Evolutionary conservation across 2,329 filamentous ascomycete species (phyloP).

Genomic region (Trichoderma semiorbis): DNA sequence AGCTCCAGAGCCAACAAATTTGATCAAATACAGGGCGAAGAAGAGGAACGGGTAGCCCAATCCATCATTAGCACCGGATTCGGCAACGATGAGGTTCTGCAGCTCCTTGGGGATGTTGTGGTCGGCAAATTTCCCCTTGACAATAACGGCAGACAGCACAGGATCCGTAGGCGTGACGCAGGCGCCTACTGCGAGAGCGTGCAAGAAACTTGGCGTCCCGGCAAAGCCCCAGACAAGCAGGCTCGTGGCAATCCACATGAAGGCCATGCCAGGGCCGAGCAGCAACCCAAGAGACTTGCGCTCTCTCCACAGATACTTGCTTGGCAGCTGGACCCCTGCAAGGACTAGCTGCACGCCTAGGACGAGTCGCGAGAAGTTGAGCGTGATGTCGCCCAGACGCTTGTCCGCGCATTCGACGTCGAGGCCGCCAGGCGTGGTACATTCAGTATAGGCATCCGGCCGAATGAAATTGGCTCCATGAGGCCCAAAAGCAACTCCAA

Average conservation of each 20-base stretch:
- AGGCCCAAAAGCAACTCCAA: conserved; percentile 75
- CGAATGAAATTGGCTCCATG: conserved; percentile 72
- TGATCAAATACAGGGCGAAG: conserved; percentile 77
- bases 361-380: conserved; percentile 83
- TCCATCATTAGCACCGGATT: conserved; percentile 87
- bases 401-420: conserved; percentile 42
- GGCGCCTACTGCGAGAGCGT: conserved; percentile 75
- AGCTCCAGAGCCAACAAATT: conserved; percentile 63
- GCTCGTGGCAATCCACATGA: conserved; percentile 84
- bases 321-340: conserved; percentile 82
- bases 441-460: conserved; percentile 68
- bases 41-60: conserved; percentile 87
- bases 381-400: conserved; percentile 68
- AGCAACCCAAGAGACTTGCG: conserved; percentile 73
- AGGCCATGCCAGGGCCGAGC: conserved; percentile 77
- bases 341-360: conserved; percentile 87
- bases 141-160: conserved; percentile 81
- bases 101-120: conserved; percentile 80
- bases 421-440: conserved; percentile 22
- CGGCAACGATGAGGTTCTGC: conserved; percentile 75
- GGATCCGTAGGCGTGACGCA: conserved; percentile 94
- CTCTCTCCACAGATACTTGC: conserved; percentile 73
- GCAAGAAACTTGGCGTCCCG: conserved; percentile 67
- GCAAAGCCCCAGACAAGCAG: conserved; percentile 74
- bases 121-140: conserved; percentile 91